Base-by-base conservation (phyloP, 2,329 filamentous ascomycete genomes). In the Elsinoe necatrix region DNA sequence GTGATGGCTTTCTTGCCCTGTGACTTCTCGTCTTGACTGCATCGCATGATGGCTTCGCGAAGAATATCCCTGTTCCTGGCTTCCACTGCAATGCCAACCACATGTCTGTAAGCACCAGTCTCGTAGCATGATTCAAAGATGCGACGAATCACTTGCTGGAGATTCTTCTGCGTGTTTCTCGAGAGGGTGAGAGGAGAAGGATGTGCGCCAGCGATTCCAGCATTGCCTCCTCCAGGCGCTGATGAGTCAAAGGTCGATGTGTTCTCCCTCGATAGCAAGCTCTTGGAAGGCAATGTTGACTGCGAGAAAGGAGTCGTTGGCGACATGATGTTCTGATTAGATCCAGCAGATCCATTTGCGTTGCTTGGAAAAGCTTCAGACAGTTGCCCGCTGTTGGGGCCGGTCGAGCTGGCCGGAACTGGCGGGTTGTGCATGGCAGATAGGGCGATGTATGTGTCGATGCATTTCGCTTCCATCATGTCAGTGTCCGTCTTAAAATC, bases 241-340 rank as follows among this genome's bases (percentile, higher is more conserved):
- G 73, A 74, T 16, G 78, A 73, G 64, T 83, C 82, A 60, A 79
- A 77, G n/a, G 75, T 74, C 82, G 73, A 80, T 72, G 71, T 87
- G 78, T 76, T 84, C 61, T 83, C 84, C 59, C 92, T 85, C 23
- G 90, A 95, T n/a, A 97, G 81, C 6, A 97, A 82, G 6, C 91
- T 96, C 74, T 96, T 97, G 29, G 91, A 95, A 0, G 92, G 92
- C 54, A 96, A 77, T 1, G 88, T 89, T 5, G 90, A 95, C 69
- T 96, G 91, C 34, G 91, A 95, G 73, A 97, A 97, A 6, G 92
- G 92, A 1, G 91, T 95, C 8, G 90, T 95, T 12, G 92, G 90
- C 4, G 91, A 95, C 62, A 89, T 83, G 59, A 93, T 74, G 62
- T 79, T 77, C 52, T 82, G 82, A 21, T 83, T 82, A 59, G 81